Conservation (phyloP, 108 stramenopile species). For the Cyclotella choctawhatcheeana region DNA sequence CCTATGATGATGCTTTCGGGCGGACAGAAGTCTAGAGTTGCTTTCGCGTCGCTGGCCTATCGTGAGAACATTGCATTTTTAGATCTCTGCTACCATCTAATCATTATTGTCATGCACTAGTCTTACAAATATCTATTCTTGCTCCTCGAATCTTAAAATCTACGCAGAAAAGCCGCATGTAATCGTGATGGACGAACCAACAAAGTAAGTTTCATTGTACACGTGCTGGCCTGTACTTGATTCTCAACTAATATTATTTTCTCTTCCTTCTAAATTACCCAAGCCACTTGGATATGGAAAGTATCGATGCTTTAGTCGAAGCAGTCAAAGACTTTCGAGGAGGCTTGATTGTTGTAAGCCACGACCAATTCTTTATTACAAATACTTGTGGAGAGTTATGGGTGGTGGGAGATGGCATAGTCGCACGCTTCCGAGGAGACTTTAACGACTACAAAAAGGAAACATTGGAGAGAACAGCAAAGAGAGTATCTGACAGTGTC, state of each 20-base stretch:
- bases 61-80: constrained; percentile 17
- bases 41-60: constrained; percentile 96
- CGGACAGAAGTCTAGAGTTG: constrained; percentile 96
- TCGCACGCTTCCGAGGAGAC: constrained; percentile 72
- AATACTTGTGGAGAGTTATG: constrained; percentile 83
- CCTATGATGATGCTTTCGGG: constrained; percentile 95
- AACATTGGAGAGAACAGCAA: constrained; percentile 74
- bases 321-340: constrained; percentile 86
- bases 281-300: constrained; percentile 97
- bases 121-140: neutral
- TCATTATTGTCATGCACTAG: neutral
- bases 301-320: constrained; percentile 95
- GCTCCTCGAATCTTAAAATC: neutral
- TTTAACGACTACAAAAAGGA: constrained; percentile 87
- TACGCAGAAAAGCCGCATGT: constrained; percentile 91
- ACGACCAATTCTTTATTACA: constrained; percentile 93
- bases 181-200: constrained; percentile 91
- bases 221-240: too few relatives aligned
- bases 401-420: constrained; percentile 83
- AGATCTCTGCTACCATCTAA: too few relatives aligned
- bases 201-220: constrained; percentile 13
- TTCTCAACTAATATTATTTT: neutral
- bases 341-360: constrained; percentile 93
- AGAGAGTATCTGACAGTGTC: constrained; percentile 84
- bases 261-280: constrained; percentile 28